Conservation (phyloP, 1,284 basidiomycete genomes). For the Entoloma clypeatum region DNA sequence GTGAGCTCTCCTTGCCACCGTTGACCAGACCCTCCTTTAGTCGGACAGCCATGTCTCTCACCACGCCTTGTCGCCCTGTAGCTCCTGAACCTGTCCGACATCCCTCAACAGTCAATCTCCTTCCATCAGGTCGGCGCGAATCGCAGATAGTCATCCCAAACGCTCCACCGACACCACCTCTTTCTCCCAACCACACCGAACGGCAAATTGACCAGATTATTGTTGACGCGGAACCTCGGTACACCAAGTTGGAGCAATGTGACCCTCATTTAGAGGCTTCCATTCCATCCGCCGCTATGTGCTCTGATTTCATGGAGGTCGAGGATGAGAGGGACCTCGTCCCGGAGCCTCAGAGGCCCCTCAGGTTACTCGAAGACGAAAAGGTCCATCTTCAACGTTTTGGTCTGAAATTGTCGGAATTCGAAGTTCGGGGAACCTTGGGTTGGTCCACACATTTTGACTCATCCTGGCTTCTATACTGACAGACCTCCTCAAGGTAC, state of each 20-base stretch:
- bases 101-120: conserved; percentile 19
- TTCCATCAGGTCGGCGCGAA: conserved; percentile 18
- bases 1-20: no score
- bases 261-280: conserved; percentile 12
- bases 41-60: no score
- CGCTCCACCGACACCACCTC: conserved; percentile 55
- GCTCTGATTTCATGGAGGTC: conserved; percentile 20
- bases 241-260: conserved; percentile 22
- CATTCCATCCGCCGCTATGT: conserved; percentile 10
- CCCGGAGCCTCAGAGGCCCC: conserved; percentile 39
- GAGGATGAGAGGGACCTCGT: conserved; percentile 20
- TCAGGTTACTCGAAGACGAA: conserved; percentile 66
- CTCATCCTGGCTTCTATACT: conserved; percentile 11
- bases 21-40: no score
- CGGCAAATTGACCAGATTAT: conserved; percentile 27
- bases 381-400: conserved; percentile 54
- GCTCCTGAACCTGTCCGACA: conserved; percentile 23
- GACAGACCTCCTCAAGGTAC: conserved; percentile 57
- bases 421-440: conserved; percentile 75
- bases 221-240: conserved; percentile 29
- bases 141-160: conserved; percentile 29
- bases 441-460: conserved; percentile 48
- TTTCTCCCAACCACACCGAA: conserved; percentile 48
- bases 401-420: conserved; percentile 69
- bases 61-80: no score